Base-by-base conservation (phyloP, 2,329 filamentous ascomycete genomes). In the Purpureocillium lavendulum region DNA sequence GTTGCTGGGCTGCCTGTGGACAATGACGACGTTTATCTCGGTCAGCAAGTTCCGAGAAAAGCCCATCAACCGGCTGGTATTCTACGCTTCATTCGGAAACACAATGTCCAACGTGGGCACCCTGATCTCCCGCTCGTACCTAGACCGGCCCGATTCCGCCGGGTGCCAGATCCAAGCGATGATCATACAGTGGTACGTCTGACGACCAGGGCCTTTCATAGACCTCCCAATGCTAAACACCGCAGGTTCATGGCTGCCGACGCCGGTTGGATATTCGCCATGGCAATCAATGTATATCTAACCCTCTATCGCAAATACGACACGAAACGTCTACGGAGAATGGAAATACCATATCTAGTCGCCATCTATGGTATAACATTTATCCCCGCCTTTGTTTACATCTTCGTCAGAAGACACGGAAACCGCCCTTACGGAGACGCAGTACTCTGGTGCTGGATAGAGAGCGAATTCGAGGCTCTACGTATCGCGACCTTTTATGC, bases 281-380 rank as follows among this genome's bases (percentile, higher is more conserved):
- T 90, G 84, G 82, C 84, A 1, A 67, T 79, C 48, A 89, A 89
- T 55, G 84, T 89, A 38, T 84, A 84, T 56, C 61, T 88, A 7
- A 86, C 84, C 1, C 84, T 89, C 53, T 86, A 86, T 58, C 68
- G 68, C 47, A 80, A 80, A 43, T 87, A 77, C 49, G 74, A 80
- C 43, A 72, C 77, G 0, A 58, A 66, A 1, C 70, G 74, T 38
- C 66, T 89, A 15, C 75, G 74, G 12, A 65, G 58, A 30, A 67
- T 87, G 49, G 84, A 89, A 54, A 71, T 76, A 40, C 77, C 70
- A 45, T 88, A 89, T 48, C 53, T 84, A 1, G 12, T 77, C 1
- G 49, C 68, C 39, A 84, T 82, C 57, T 89, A 88, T 48, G 83
- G 83, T 0, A 39, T 84, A 2, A 82, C 84, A 0, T 74, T 84